Conservation (phyloP, 352 stramenopile species). For the Ophiocytium majus region DNA sequence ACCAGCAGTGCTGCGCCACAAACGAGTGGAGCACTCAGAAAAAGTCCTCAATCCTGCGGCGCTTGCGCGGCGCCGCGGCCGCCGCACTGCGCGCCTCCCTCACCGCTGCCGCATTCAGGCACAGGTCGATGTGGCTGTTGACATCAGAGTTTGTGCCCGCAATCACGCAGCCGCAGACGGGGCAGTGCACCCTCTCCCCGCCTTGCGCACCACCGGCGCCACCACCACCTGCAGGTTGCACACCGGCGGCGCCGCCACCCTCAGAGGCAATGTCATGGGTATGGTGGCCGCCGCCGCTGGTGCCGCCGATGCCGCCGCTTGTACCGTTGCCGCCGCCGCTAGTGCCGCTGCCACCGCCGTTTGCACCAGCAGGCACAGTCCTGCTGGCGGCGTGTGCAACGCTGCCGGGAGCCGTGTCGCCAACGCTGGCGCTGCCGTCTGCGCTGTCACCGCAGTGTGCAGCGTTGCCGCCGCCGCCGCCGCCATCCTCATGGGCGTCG, state of each 20-base stretch:
- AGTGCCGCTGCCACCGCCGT: not conserved
- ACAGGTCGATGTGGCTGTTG: constrained; percentile 15
- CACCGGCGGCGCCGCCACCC: not conserved
- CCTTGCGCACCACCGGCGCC: not conserved
- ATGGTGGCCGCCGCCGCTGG: not conserved
- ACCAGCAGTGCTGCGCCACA: too few relatives aligned
- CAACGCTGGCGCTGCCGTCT: not conserved
- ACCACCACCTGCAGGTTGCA: not conserved
- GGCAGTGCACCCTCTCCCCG: not conserved
- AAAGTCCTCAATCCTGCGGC: constrained; percentile 17
- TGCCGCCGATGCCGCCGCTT: not conserved
- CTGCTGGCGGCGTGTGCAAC: not conserved
- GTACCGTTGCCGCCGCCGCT: not conserved
- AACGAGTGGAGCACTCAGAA: not conserved
- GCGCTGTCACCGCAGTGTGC: not conserved
- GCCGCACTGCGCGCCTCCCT: not conserved
- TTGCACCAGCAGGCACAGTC: not conserved
- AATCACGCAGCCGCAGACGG: not conserved
- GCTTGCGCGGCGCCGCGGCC: not conserved
- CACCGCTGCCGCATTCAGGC: not conserved
- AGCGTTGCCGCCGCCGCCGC: too few relatives aligned
- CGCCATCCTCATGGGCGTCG: too few relatives aligned
- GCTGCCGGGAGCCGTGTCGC: not conserved
- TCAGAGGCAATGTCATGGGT: not conserved
- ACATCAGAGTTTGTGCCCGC: not conserved